Percentiles rank a stretch among this genome's conserved stretches.
Evolutionary conservation across 148 eudicot species (phyloP).

Genomic region (Rhododendron williamsianum): DNA sequence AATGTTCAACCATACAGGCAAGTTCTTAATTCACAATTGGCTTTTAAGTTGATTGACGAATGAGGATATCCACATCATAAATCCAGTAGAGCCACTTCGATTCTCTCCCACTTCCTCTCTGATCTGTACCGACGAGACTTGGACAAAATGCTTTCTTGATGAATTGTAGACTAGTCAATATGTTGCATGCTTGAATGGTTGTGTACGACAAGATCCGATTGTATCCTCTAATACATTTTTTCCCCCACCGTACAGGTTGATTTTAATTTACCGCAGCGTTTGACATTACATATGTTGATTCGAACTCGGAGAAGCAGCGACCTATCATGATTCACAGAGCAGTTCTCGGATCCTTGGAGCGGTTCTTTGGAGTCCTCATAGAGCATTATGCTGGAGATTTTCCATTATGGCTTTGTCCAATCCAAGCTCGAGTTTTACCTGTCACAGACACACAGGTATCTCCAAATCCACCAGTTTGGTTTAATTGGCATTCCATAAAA

Average conservation of each 20-base stretch:
- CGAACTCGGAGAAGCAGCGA: constrained; percentile 75
- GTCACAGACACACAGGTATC: constrained; percentile 87
- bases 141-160: neutral
- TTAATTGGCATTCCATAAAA: neutral
- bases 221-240: neutral
- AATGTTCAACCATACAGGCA: constrained; percentile 96
- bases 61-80: neutral
- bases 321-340: constrained; percentile 99
- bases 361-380: constrained; percentile 95
- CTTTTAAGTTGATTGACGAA: neutral
- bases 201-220: neutral
- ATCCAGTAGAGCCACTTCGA: neutral
- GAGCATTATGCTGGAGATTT: constrained; percentile 99
- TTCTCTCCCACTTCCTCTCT: neutral
- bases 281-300: constrained; percentile 88
- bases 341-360: constrained; percentile 92
- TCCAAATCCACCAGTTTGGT: neutral
- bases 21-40: neutral
- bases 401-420: constrained; percentile 92
- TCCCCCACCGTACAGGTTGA: constrained; percentile 58
- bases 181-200: constrained; percentile 8
- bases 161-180: neutral
- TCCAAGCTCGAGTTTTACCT: constrained; percentile 85
- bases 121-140: neutral
- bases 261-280: constrained; percentile 95